Base-by-base conservation (phyloP, 2,329 filamentous ascomycete genomes). In the Huntiella savannae region DNA sequence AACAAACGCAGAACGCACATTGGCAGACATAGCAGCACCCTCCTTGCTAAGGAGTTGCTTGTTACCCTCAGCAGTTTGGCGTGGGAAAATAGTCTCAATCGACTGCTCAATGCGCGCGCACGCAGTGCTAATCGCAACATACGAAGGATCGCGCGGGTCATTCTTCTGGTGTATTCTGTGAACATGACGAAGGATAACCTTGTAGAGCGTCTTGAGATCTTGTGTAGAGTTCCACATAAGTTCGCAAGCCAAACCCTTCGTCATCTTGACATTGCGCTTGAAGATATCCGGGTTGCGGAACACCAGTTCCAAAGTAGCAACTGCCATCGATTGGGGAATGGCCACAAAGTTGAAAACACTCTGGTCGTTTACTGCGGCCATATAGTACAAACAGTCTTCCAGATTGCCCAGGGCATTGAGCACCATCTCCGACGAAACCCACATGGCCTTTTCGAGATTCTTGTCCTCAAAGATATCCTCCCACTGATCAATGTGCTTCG, bases 291-390 rank as follows among this genome's bases (percentile, higher is more conserved):
- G 82, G 62, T 98, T 98, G 56, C 82, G 80, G 75, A 96, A 98
- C 55, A 88, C 82, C 13, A 85, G 68, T 55, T 95, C 87, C 37
- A 96, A 66, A 0, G 88, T 96, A 6, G 91, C 88, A 60, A 98
- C 95, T 45, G 88, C 91, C 91, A 98, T 98, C 53, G 78, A 70
- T 63, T 98, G 91, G 2, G 91, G 91, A 52, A 98, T 98, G 48
- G 88, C 88, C 41, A 86, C 86, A 62, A 98, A 98, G 71, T 98
- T 98, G 75, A 98, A 98, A 19, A 94, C 85, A 59, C 85, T 93
- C 66, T 98, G 91, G 59, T 98, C 91, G 54, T 80, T 79, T 52
- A 98, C 76, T 40, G 83, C 91, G 4, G 88, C 88, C 67, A 98
- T 85, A 65, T 96, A 98, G 68, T 87, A 95, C n/a, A 98, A 65